Evolutionary conservation across 1,284 basidiomycete species (phyloP), one percentile per base, ranked within the genome.

Genomic region (Rhodotorula sp.): DNA sequence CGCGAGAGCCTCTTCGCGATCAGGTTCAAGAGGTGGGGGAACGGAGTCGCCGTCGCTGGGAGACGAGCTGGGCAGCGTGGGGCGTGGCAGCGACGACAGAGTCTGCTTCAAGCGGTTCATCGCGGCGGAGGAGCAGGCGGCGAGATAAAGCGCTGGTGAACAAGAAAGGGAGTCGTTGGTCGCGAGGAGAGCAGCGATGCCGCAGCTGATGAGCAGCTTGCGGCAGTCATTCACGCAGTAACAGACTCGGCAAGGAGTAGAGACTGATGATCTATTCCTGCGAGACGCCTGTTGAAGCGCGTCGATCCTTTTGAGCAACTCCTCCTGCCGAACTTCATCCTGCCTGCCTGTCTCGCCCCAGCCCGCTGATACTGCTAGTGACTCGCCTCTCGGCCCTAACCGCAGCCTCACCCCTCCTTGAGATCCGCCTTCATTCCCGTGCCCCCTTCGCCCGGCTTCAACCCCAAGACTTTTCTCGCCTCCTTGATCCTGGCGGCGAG

Each of bases 401-500:
- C n/a, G 24, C 22, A 1, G 39, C 17, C 19, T 34, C 30, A 66
- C 57, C 59, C 56, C 46, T 62, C 66, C n/a, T 46, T 59, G 53
- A 64, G 27, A 36, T 65, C 66, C 17, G 60, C 58, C 62, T 56
- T 65, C 56, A 44, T 55, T 1, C 29, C 62, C 22, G 51, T 57
- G 13, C 49, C 57, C 2, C 49, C 57, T 17, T 58, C 32, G 20
- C 65, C 65, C n/a, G 64, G 61, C n/a, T 56, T 64, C 22, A 61
- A 27, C 27, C 60, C 51, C 30, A 73, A 61, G 29, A 90, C 79
- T 49, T 89, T 87, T 78, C 88, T 89, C 20, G 92, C 91, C 29
- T 90, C 86, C 67, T 95, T 81, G 72, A 98, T 90, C 76, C 92
- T 84, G 76, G 89, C 88, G 9, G 93, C 88, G 71, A 99, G 82